Percentiles rank a stretch among this genome's conserved stretches.
These are phyloP conservation scores for Zygoascus biomembranicola DNA, from an alignment of 805 yeast genomes.

Conservation along the genomic window DNA sequence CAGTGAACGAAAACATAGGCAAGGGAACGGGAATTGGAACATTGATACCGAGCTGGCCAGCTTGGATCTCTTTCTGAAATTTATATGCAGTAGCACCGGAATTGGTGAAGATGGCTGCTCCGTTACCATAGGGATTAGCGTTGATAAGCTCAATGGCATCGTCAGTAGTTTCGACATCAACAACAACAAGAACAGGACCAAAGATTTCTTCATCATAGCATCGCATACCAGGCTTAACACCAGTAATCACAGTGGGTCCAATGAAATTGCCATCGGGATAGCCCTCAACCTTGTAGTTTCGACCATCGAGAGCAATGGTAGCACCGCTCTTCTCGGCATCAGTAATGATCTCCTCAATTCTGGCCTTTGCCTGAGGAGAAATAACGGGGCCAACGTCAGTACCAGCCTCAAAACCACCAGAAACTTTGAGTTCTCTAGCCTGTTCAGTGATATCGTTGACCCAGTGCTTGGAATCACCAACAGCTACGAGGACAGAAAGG, in stretches of 20 bases:
- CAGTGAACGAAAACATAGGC: slow-evolving; percentile 77
- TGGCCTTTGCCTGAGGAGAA: slow-evolving; percentile 47
- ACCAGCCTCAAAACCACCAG: slow-evolving; percentile 57
- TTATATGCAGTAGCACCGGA: slow-evolving; percentile 65
- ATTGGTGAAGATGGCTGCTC: slow-evolving; percentile 60
- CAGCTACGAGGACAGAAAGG: slow-evolving; percentile 62
- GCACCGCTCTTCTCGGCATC: slow-evolving; percentile 59
- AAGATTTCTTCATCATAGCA: slow-evolving; percentile 69
- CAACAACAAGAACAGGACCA: slow-evolving; percentile 64
- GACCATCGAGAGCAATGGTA: slow-evolving; percentile 53
- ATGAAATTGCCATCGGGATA: slow-evolving; percentile 60
- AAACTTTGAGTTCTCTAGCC: slow-evolving; percentile 49
- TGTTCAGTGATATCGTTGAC: slow-evolving; percentile 48
- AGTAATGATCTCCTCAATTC: slow-evolving; percentile 48
- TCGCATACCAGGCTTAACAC: slow-evolving; percentile 59
- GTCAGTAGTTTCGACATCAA: slow-evolving; percentile 55
- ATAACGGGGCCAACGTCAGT: slow-evolving; percentile 69
- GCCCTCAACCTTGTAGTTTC: slow-evolving; percentile 39
- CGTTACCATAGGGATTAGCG: slow-evolving; percentile 59
- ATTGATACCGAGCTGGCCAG: slow-evolving; percentile 72
- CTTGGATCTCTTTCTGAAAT: slow-evolving; percentile 58
- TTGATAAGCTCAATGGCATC: slow-evolving; percentile 61
- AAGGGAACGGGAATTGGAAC: slow-evolving; percentile 77
- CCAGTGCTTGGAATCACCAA: slow-evolving; percentile 60
- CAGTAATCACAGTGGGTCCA: slow-evolving; percentile 59